A percentile compares a stretch with the other conserved stretches of the same genome.
Conservation (phyloP, 176 grass and related monocot genomes). For the Olyra latifolia region DNA sequence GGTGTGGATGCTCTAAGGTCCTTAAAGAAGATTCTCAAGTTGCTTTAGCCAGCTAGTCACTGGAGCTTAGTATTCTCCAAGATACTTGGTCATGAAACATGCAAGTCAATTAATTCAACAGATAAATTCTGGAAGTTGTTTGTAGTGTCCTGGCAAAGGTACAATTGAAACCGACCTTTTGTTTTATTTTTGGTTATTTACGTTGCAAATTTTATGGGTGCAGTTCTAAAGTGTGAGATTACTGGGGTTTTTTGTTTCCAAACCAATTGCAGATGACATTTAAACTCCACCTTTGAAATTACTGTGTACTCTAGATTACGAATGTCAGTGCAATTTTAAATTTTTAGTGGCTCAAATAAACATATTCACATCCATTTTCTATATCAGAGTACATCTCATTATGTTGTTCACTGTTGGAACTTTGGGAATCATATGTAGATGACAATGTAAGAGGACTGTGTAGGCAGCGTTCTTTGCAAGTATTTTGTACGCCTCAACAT, state of each 20-base stretch:
- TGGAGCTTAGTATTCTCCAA: slow-evolving; percentile 3
- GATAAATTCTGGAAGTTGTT: slow-evolving; percentile 26
- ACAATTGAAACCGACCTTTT: not conserved
- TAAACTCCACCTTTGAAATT: slow-evolving; percentile 4
- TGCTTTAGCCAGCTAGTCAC: slow-evolving; percentile 23
- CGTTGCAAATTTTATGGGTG: not conserved
- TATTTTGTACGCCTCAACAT: not conserved
- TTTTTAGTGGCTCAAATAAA: slow-evolving; percentile 18
- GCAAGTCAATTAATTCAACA: slow-evolving; percentile 14
- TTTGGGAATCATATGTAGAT: not conserved
- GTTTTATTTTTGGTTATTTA: slow-evolving; percentile 12
- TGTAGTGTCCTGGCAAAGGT: slow-evolving; percentile 1
- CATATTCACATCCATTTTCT: not conserved
- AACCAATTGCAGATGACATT: not conserved
- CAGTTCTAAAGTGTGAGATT: slow-evolving; percentile 10
- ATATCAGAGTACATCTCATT: not conserved
- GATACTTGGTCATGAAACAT: not conserved
- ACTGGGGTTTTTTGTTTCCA: not conserved
- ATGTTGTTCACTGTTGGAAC: not conserved
- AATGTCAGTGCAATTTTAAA: slow-evolving; percentile 12
- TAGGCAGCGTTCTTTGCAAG: not conserved
- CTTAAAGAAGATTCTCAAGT: slow-evolving; percentile 42
- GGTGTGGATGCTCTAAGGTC: too few species aligned
- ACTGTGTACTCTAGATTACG: not conserved
- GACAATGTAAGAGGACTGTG: not conserved